Conservation (phyloP, 2,329 filamentous ascomycete genomes). For the Botrytis tulipae region DNA sequence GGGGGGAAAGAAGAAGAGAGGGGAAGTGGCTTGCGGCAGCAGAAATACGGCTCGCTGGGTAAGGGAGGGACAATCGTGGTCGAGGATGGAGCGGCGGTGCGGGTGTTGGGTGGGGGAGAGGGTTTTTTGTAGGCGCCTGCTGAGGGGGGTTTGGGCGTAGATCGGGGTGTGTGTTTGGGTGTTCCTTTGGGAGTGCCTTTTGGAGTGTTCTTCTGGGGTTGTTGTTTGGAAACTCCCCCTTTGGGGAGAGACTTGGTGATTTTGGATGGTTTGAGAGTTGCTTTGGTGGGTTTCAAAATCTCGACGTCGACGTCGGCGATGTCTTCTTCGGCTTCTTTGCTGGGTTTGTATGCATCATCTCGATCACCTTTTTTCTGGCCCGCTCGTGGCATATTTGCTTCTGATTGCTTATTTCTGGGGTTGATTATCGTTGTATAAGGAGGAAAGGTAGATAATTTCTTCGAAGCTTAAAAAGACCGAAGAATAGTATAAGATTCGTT, state of each 20-base stretch:
- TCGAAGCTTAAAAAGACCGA: not conserved
- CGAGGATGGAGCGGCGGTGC: not conserved
- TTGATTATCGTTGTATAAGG: not conserved
- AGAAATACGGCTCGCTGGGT: not conserved
- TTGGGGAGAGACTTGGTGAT: not conserved
- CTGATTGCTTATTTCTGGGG: not conserved
- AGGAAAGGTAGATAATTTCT: not conserved
- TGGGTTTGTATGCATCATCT: slow-evolving; percentile 3
- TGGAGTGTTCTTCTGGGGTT: not conserved
- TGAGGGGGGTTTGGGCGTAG: not conserved
- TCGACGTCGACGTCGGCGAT: not conserved
- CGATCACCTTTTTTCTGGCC: not conserved
- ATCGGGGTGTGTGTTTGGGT: not conserved
- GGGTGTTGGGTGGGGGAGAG: slow-evolving; percentile 1
- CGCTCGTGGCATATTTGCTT: slow-evolving; percentile 8
- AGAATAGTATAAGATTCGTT: not conserved
- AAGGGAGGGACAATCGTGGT: not conserved
- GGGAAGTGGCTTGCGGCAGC: not conserved
- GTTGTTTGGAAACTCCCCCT: not conserved
- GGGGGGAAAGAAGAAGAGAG: not conserved
- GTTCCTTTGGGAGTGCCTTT: not conserved
- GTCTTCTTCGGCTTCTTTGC: not conserved
- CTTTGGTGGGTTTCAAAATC: not conserved
- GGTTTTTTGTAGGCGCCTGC: slow-evolving; percentile 1
- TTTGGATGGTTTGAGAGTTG: not conserved